phyloP scores from a whole-genome alignment of 2,329 filamentous ascomycete species.

The Stemphylium vesicarium region DNA sequence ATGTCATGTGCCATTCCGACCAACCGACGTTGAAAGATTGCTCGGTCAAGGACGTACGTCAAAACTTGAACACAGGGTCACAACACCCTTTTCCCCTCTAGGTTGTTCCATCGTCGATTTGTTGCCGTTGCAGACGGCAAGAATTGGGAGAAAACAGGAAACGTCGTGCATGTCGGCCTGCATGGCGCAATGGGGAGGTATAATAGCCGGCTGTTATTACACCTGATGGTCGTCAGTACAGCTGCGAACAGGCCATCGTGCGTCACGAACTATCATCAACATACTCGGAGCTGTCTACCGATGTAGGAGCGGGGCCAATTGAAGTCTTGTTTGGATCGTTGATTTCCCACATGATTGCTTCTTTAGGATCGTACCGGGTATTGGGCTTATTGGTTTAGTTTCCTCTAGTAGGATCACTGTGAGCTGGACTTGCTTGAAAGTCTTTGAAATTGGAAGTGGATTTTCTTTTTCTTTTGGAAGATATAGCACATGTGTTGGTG shows the following conservation, averaged over 20 bases:
- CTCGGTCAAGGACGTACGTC: background rate
- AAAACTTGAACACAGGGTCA: background rate
- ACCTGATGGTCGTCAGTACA: slow-evolving; percentile 3
- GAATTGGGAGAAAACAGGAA: slow-evolving; percentile 6
- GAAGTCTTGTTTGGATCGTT: background rate
- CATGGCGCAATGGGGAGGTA: slow-evolving; percentile 1
- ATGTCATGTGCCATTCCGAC: background rate
- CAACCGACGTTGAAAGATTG: background rate
- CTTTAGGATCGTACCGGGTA: too few species aligned
- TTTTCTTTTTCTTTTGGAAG: background rate
- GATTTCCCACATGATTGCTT: background rate
- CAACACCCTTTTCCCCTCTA: background rate
- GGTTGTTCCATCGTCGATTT: background rate
- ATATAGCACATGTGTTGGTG: background rate
- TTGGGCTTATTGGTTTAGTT: background rate
- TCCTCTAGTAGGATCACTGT: background rate
- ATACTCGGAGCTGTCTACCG: background rate
- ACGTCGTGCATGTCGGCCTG: slow-evolving; percentile 7
- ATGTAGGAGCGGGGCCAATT: background rate
- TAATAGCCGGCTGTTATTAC: slow-evolving; percentile 17
- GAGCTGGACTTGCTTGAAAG: background rate
- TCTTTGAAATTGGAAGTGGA: background rate
- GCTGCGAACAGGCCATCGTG: background rate
- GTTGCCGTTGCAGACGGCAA: background rate
- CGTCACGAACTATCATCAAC: background rate